phyloP scores from a whole-genome alignment of 2,329 filamentous ascomycete genomes.

The Dactylonectria macrodidyma region DNA sequence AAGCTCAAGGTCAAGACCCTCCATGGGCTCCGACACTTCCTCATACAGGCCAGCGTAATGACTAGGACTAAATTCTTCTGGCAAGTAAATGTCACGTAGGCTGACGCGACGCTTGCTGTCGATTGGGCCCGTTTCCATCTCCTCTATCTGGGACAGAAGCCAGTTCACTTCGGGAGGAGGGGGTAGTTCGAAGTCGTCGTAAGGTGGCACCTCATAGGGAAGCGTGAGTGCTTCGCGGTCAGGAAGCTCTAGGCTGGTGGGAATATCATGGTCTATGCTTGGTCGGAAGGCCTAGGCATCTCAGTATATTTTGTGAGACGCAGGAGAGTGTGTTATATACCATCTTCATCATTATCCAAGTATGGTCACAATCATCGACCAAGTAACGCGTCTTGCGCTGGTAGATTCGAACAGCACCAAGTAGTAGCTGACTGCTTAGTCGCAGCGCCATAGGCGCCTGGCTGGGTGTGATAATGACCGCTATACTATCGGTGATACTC shows the following conservation, averaged over 20 bases:
- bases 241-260: conserved; percentile 82
- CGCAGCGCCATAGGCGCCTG: conserved; percentile 96
- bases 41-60: conserved; percentile 77
- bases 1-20: conserved; percentile 80
- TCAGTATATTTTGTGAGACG: background rate
- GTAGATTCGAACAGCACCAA: conserved; percentile 98
- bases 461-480: conserved; percentile 92
- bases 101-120: conserved; percentile 71
- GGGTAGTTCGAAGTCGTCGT: conserved; percentile 82
- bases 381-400: conserved; percentile 97
- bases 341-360: conserved; percentile 98
- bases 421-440: conserved; percentile 91
- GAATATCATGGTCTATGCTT: conserved; percentile 94
- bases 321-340: conserved; percentile 64
- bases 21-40: conserved; percentile 69
- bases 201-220: conserved; percentile 92
- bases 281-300: conserved; percentile 86
- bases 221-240: conserved; percentile 90
- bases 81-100: conserved; percentile 77
- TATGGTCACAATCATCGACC: conserved; percentile 97
- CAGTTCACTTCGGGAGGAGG: conserved; percentile 92
- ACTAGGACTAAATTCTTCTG: conserved; percentile 80
- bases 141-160: conserved; percentile 82
- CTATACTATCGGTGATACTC: conserved; percentile 94
- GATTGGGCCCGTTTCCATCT: conserved; percentile 66